phyloP scores from a whole-genome alignment of 108 stramenopile genomes.

The Cyclotella baltica region DNA sequence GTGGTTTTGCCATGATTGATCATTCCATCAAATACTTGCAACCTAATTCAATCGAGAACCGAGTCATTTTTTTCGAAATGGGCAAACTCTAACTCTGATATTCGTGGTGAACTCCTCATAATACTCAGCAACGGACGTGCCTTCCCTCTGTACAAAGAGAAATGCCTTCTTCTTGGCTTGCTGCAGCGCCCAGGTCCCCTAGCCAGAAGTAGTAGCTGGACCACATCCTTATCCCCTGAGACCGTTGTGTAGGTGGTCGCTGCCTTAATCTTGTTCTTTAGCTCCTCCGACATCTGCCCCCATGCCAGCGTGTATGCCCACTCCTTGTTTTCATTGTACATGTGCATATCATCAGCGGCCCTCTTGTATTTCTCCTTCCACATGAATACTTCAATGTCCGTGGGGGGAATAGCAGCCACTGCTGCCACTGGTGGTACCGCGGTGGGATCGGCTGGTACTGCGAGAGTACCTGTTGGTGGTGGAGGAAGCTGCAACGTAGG shows the following conservation, averaged over 20 bases:
- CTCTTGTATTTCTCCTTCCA: neutral
- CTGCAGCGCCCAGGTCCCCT: too few relatives aligned
- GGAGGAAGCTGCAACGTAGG: neutral
- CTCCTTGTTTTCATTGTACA: neutral
- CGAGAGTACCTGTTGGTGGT: neutral
- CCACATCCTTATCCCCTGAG: neutral
- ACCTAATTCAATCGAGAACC: too few relatives aligned
- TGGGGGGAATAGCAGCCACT: neutral
- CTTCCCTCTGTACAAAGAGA: too few relatives aligned
- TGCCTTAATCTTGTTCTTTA: neutral
- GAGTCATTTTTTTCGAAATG: too few relatives aligned
- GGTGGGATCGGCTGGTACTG: neutral
- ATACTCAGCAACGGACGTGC: too few relatives aligned
- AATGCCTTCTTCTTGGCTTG: too few relatives aligned
- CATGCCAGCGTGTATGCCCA: neutral
- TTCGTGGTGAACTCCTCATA: too few relatives aligned
- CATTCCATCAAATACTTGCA: too few relatives aligned
- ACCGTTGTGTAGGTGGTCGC: neutral
- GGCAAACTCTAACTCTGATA: too few relatives aligned
- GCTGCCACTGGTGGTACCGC: neutral
- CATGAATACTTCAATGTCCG: neutral
- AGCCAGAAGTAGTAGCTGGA: neutral
- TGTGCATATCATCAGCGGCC: too few relatives aligned
- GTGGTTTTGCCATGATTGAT: too few relatives aligned
- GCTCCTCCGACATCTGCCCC: too few relatives aligned